These are phyloP conservation scores for Beauveria sp. DNA, from an alignment of 2,329 filamentous ascomycete species.

Conservation along the genomic window DNA sequence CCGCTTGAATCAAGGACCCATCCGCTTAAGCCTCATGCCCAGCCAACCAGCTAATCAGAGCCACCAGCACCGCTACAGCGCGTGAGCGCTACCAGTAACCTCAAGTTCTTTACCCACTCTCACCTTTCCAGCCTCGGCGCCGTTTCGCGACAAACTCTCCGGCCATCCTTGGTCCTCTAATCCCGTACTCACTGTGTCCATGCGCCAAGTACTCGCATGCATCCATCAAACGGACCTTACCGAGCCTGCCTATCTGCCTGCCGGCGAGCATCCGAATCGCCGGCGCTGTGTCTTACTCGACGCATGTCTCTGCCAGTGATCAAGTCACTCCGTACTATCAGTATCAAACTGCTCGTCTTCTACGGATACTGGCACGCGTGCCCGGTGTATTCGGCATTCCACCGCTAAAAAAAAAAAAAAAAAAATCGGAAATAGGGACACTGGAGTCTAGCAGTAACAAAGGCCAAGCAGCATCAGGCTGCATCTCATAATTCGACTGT, in stretches of 20 bases:
- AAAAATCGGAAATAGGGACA: not conserved
- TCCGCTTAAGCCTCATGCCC: not conserved
- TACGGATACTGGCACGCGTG: not conserved
- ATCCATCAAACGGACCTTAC: conserved; percentile 1
- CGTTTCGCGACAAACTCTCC: conserved; percentile 2
- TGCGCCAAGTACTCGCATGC: not conserved
- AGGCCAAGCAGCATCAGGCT: not conserved
- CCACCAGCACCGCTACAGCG: not conserved
- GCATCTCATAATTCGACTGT: not conserved
- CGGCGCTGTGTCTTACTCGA: not conserved
- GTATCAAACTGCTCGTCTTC: not conserved
- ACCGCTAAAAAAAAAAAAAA: not conserved
- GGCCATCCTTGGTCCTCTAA: not conserved
- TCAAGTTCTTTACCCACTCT: not conserved
- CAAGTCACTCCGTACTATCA: not conserved
- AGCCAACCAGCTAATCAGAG: not conserved
- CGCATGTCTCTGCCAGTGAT: not conserved
- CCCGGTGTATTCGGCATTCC: not conserved
- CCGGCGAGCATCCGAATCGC: not conserved
- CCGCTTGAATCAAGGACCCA: not conserved
- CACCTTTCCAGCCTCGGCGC: not conserved
- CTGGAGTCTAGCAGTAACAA: not conserved
- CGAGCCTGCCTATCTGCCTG: not conserved
- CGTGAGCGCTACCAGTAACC: not conserved
- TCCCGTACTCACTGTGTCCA: not conserved